A percentile compares a stretch with the other conserved stretches of the same genome.
phyloP scores from a whole-genome alignment of 768 basidiomycete genomes.

The Chiua virens region DNA sequence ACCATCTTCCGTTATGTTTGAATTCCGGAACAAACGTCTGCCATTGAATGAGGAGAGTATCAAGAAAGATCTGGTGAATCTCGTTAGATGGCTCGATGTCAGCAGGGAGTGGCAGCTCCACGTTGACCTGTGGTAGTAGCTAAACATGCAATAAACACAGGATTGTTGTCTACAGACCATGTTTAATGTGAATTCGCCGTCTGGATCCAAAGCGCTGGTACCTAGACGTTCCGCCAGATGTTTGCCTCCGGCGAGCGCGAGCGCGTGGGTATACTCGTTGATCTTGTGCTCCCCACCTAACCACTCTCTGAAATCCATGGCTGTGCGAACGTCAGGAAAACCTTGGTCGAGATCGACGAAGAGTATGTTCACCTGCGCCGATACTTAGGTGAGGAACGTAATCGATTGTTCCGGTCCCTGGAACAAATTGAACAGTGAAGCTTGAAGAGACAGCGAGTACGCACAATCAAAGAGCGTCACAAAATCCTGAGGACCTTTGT shows the following conservation, averaged over 20 bases:
- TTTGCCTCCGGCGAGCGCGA: slow-evolving; percentile 68
- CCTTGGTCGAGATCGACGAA: background rate
- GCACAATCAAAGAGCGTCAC: slow-evolving; percentile 50
- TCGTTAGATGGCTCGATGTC: slow-evolving; percentile 21
- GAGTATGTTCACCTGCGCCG: slow-evolving; percentile 42
- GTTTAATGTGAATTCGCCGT: slow-evolving; percentile 57
- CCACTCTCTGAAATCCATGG: slow-evolving; percentile 69
- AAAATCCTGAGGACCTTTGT: slow-evolving; percentile 38
- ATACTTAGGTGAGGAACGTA: slow-evolving; percentile 54
- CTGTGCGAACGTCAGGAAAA: slow-evolving; percentile 34
- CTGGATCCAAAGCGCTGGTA: slow-evolving; percentile 62
- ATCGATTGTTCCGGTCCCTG: slow-evolving; percentile 70
- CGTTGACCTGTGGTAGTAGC: slow-evolving; percentile 35
- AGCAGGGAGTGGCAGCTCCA: slow-evolving; percentile 37
- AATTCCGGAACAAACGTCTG: slow-evolving; percentile 10
- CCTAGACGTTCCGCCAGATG: slow-evolving; percentile 57
- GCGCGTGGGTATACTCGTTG: slow-evolving; percentile 62
- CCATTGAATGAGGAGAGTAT: slow-evolving; percentile 24
- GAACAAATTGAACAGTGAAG: background rate
- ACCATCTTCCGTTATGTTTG: slow-evolving; percentile 33
- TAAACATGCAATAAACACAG: background rate
- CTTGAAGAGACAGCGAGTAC: background rate
- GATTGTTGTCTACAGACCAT: slow-evolving; percentile 51
- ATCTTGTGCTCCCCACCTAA: slow-evolving; percentile 78
- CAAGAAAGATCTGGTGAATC: slow-evolving; percentile 12